phyloP scores from a whole-genome alignment of 2,329 filamentous ascomycete species.

The Fusarium mexicanum region DNA sequence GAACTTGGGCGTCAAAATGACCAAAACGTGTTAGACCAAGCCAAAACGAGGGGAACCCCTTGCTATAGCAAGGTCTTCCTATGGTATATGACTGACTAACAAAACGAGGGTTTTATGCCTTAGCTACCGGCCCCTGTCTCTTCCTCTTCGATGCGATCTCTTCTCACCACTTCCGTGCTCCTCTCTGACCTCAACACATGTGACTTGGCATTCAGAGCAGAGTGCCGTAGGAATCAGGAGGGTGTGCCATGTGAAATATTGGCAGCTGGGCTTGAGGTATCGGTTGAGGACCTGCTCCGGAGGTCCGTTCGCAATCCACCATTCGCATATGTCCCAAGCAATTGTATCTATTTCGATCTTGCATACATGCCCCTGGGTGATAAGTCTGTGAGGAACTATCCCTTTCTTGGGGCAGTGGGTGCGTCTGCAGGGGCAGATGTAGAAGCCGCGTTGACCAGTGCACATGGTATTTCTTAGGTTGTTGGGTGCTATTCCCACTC shows the following conservation, averaged over 20 bases:
- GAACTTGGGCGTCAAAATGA: neutral
- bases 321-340: slow-evolving; percentile 41
- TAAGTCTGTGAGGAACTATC: slow-evolving; percentile 26
- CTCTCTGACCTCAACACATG: slow-evolving; percentile 17
- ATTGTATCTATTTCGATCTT: slow-evolving; percentile 35
- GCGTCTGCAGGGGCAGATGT: slow-evolving; percentile 41
- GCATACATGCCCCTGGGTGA: slow-evolving; percentile 35
- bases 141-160: neutral
- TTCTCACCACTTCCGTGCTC: neutral
- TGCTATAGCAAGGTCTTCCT: too few relatives aligned
- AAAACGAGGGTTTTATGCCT: neutral
- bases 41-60: too few relatives aligned
- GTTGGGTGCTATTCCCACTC: neutral
- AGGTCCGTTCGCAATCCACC: slow-evolving; percentile 42
- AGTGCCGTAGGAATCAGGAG: slow-evolving; percentile 23
- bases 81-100: too few relatives aligned
- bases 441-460: slow-evolving; percentile 40
- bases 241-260: slow-evolving; percentile 36
- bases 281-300: slow-evolving; percentile 42
- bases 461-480: slow-evolving; percentile 29
- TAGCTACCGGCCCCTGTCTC: neutral
- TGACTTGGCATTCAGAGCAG: slow-evolving; percentile 27
- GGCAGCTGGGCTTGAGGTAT: slow-evolving; percentile 40
- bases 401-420: slow-evolving; percentile 30
- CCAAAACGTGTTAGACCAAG: neutral